A percentile compares a stretch with the other conserved stretches of the same genome.
These are phyloP conservation scores for Cubamyces lactineus DNA, from an alignment of 768 basidiomycete genomes.

Conservation along the genomic window DNA sequence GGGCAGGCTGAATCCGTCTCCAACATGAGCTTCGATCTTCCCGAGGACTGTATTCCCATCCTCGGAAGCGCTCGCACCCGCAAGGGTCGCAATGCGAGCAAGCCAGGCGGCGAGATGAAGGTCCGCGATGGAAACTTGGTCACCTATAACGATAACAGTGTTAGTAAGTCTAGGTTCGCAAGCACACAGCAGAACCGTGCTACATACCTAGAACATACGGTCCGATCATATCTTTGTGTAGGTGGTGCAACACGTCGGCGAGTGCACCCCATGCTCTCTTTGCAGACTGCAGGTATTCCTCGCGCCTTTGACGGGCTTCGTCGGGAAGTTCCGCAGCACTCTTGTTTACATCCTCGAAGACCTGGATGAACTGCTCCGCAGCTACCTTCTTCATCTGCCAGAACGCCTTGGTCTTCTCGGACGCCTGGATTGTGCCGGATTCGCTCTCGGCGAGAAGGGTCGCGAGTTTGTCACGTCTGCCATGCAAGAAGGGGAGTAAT, in stretches of 20 bases:
- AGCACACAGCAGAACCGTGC: neutral
- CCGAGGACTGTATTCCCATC: constrained; percentile 53
- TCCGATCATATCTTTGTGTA: constrained; percentile 63
- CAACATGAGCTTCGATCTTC: constrained; percentile 57
- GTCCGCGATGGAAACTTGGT: constrained; percentile 82
- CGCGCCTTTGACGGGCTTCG: constrained; percentile 44
- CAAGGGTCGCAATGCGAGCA: constrained; percentile 56
- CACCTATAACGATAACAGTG: constrained; percentile 51
- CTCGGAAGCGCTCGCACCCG: constrained; percentile 54
- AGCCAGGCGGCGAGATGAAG: constrained; percentile 82
- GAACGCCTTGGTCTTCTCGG: constrained; percentile 62
- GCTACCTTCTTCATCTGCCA: constrained; percentile 61
- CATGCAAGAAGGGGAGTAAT: constrained; percentile 45
- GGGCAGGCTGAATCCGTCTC: constrained; percentile 46
- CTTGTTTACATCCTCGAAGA: constrained; percentile 50
- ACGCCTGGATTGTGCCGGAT: constrained; percentile 50
- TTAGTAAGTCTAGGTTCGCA: neutral
- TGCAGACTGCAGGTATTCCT: constrained; percentile 54
- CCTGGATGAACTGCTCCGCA: constrained; percentile 46
- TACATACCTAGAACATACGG: constrained; percentile 66
- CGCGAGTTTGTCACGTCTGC: constrained; percentile 53
- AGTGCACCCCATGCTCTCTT: constrained; percentile 56
- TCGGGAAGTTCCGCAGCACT: constrained; percentile 42
- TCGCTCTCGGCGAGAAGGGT: constrained; percentile 53
- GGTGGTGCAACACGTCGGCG: constrained; percentile 46